Conservation (phyloP, 192 early-diverging fungal species). For the Coemansia sp. region DNA sequence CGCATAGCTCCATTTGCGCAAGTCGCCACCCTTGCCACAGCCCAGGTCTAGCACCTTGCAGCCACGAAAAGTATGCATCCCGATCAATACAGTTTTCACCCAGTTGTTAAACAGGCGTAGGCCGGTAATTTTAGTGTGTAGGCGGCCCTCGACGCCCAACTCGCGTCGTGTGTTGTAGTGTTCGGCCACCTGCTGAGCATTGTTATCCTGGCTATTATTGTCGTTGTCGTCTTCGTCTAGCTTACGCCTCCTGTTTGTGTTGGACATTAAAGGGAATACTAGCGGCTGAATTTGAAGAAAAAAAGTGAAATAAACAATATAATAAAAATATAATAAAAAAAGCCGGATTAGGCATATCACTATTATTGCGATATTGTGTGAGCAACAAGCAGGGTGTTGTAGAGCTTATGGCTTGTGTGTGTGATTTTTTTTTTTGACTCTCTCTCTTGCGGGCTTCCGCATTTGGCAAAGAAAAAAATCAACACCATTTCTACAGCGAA, state of each 20-base stretch:
- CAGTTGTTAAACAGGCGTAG: slow-evolving; percentile 96
- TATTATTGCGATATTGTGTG: background rate
- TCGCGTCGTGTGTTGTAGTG: slow-evolving; percentile 88
- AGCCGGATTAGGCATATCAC: background rate
- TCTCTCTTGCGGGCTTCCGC: background rate
- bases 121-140: slow-evolving; percentile 82
- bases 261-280: background rate
- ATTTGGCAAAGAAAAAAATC: background rate
- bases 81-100: slow-evolving; percentile 88
- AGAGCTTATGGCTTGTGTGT: background rate
- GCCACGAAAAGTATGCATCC: slow-evolving; percentile 57
- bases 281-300: background rate
- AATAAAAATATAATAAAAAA: no score
- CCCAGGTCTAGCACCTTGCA: slow-evolving; percentile 83
- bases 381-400: background rate
- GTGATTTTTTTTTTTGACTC: background rate
- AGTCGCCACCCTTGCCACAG: slow-evolving; percentile 94
- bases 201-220: slow-evolving; percentile 10
- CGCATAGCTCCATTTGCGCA: slow-evolving; percentile 76
- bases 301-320: background rate
- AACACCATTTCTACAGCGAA: background rate
- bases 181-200: slow-evolving; percentile 59
- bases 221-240: background rate
- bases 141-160: slow-evolving; percentile 67
- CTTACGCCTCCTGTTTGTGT: background rate